Evolutionary conservation across 2,329 filamentous ascomycete genomes (phyloP).

Genomic region (Colletotrichum neosansevieriae): DNA sequence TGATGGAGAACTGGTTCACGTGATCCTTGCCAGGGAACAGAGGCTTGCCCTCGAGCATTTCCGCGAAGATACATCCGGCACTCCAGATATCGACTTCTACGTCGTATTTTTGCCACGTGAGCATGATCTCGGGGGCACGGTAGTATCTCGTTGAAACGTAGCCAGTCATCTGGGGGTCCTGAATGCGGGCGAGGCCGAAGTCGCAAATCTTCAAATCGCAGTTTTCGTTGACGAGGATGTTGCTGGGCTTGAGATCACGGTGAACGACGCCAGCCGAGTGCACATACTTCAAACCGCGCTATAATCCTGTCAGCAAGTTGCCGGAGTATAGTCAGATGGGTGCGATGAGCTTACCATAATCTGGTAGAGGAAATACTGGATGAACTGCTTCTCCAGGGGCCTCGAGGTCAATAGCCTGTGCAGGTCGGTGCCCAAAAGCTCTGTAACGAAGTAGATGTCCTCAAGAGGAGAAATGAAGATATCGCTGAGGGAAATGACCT

Average conservation of each 20-base stretch:
- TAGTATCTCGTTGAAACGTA: slow-evolving; percentile 99
- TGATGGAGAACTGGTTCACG: slow-evolving; percentile 99
- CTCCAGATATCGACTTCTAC: slow-evolving; percentile 99
- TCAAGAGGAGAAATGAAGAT: slow-evolving; percentile 99
- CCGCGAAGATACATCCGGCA: slow-evolving; percentile 97
- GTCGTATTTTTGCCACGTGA: slow-evolving; percentile 99
- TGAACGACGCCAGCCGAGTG: slow-evolving; percentile 98
- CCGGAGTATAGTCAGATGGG: background rate
- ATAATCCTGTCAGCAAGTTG: slow-evolving; percentile 38
- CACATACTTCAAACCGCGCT: slow-evolving; percentile 99
- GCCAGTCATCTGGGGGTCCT: slow-evolving; percentile 99
- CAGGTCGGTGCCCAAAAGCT: slow-evolving; percentile 95
- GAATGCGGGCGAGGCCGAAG: slow-evolving; percentile 95
- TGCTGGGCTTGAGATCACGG: slow-evolving; percentile 97
- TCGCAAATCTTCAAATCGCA: slow-evolving; percentile 99
- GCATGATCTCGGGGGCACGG: slow-evolving; percentile 98
- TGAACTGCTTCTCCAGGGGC: slow-evolving; percentile 98
- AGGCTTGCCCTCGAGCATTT: slow-evolving; percentile 99
- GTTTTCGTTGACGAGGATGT: slow-evolving; percentile 99
- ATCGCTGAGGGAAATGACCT: slow-evolving; percentile 98
- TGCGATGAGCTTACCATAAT: slow-evolving; percentile 81
- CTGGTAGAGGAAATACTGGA: slow-evolving; percentile 99
- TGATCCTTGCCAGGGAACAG: slow-evolving; percentile 99
- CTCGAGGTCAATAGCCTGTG: slow-evolving; percentile 95
- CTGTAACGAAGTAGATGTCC: slow-evolving; percentile 99